Conservation (phyloP, 2,329 filamentous ascomycete genomes). For the Cytospora piceae region DNA sequence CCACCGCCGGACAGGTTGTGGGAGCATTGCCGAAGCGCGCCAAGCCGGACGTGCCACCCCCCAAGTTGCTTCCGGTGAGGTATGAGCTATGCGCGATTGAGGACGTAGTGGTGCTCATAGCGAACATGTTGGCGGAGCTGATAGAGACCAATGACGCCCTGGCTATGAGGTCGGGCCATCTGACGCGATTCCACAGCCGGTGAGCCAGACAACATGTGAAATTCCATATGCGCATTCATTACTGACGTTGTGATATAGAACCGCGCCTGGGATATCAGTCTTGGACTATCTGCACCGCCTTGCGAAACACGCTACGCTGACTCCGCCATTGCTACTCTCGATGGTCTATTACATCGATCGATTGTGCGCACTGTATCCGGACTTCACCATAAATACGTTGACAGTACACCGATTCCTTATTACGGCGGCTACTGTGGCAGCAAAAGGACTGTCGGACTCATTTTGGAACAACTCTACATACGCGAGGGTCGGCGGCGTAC, state of each 20-base stretch:
- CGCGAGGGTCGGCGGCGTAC: conserved; percentile 89
- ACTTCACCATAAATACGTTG: conserved; percentile 94
- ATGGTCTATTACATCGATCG: conserved; percentile 99
- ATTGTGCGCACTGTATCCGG: conserved; percentile 86
- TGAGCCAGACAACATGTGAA: conserved; percentile 43
- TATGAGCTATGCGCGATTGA: conserved; percentile 84
- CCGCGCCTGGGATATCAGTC: conserved; percentile 88
- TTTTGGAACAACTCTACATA: conserved; percentile 99
- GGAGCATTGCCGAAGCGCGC: conserved; percentile 54
- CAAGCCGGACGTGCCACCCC: conserved; percentile 52
- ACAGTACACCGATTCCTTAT: conserved; percentile 98
- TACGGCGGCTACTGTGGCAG: conserved; percentile 90
- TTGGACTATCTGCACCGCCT: conserved; percentile 90
- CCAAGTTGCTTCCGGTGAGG: conserved; percentile 66
- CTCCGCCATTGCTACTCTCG: conserved; percentile 89
- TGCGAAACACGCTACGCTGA: conserved; percentile 90
- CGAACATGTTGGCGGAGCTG: conserved; percentile 93
- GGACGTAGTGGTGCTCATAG: conserved; percentile 87
- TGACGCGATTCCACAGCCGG: conserved; percentile 96
- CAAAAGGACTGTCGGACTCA: conserved; percentile 92
- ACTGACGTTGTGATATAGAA: conserved; percentile 43
- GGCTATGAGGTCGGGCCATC: conserved; percentile 79
- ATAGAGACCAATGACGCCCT: conserved; percentile 91
- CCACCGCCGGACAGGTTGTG: conserved; percentile 29
- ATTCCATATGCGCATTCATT: conserved; percentile 32